These are phyloP conservation scores for Trichosporon sp. DNA, from an alignment of 1,284 basidiomycete species.

Conservation along the genomic window DNA sequence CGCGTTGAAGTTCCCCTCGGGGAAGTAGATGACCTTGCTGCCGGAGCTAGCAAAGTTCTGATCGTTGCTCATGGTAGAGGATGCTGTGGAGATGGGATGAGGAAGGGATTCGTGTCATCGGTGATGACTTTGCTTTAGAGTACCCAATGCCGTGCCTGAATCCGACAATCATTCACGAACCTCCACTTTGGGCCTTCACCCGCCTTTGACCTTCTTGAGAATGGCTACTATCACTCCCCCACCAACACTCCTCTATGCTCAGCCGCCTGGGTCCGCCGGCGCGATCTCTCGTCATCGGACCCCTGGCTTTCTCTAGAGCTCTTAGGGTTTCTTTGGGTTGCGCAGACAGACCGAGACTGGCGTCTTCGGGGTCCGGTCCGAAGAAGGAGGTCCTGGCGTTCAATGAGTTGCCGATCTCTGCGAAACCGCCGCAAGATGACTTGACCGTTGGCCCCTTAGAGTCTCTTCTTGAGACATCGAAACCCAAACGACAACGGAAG, in stretches of 20 bases:
- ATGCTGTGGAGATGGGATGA: not conserved
- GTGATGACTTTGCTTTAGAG: conserved; percentile 4
- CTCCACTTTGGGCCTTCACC: not conserved
- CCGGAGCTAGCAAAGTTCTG: conserved; percentile 4
- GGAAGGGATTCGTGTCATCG: not conserved
- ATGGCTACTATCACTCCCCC: too few relatives aligned
- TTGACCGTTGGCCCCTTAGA: conserved; percentile 13
- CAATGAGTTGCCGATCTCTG: conserved; percentile 15
- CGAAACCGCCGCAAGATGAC: conserved; percentile 9
- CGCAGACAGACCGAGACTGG: not conserved
- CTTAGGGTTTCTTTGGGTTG: not conserved
- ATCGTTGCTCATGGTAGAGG: not conserved
- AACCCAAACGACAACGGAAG: conserved; percentile 1
- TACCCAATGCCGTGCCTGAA: not conserved
- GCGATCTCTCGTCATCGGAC: not conserved
- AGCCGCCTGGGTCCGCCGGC: conserved; percentile 9
- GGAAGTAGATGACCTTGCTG: conserved; percentile 29
- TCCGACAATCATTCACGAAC: not conserved
- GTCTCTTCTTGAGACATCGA: conserved; percentile 4
- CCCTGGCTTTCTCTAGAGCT: not conserved
- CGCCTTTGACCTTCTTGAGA: not conserved
- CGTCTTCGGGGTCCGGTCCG: not conserved
- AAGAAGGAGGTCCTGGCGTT: conserved; percentile 4
- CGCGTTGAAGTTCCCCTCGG: conserved; percentile 22
- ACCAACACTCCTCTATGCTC: conserved; percentile 8